Conservation (phyloP, 495 filamentous ascomycete species). For the Penicillium lagena region DNA sequence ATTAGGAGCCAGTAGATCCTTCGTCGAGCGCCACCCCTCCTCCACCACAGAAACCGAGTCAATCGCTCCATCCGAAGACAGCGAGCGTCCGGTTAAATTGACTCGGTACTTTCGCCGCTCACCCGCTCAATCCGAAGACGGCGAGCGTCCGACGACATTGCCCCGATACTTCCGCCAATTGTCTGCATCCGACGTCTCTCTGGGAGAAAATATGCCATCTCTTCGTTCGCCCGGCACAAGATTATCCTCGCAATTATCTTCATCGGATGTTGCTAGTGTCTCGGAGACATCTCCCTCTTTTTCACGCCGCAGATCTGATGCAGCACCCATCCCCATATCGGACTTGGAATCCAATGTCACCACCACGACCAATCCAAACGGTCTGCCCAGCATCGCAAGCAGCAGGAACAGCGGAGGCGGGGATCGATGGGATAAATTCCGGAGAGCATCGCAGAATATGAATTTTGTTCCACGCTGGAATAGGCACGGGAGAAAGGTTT, state of each 20-base stretch:
- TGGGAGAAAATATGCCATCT: no score
- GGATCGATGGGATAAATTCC: not conserved
- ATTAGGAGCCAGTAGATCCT: no score
- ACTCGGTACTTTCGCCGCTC: no score
- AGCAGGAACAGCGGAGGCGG: not conserved
- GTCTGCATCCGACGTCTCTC: not conserved
- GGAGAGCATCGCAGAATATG: constrained; percentile 4
- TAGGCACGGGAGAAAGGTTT: not conserved
- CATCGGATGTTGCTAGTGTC: no score
- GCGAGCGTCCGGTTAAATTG: not conserved
- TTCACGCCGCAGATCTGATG: constrained; percentile 6
- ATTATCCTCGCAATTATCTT: no score
- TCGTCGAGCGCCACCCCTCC: not conserved
- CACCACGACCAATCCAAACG: not conserved
- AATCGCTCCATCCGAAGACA: not conserved
- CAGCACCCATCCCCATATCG: constrained; percentile 7
- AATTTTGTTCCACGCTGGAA: no score
- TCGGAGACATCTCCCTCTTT: not conserved
- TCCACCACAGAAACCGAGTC: not conserved
- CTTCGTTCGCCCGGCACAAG: no score
- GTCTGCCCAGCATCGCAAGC: constrained; percentile 1
- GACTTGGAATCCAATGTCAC: not conserved
- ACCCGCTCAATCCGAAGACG: no score
- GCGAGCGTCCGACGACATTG: not conserved
- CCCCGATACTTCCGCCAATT: not conserved